These are phyloP conservation scores for Raphanus sativus DNA, from an alignment of 345 rosid genomes.

Conservation along the genomic window DNA sequence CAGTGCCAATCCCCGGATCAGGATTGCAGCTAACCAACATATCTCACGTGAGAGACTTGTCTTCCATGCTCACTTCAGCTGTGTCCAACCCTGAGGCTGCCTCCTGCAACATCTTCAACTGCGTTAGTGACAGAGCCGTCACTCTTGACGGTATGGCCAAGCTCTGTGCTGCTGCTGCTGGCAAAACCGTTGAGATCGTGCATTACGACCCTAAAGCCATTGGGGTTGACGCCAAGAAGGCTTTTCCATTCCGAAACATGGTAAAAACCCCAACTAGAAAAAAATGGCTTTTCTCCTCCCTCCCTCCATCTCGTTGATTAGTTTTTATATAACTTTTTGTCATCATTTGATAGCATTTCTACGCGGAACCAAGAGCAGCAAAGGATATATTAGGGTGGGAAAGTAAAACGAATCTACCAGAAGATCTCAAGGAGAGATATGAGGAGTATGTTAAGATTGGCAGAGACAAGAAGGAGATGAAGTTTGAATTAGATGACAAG, in stretches of 20 bases:
- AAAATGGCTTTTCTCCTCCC: neutral
- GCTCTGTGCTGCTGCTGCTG: conserved; percentile 90
- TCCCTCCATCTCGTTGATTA: neutral
- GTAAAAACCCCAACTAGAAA: conserved; percentile 43
- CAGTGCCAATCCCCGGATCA: conserved; percentile 89
- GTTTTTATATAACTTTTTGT: neutral
- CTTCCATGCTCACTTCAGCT: conserved; percentile 82
- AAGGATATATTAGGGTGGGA: conserved; percentile 82
- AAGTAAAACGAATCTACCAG: conserved; percentile 64
- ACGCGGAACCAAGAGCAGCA: conserved; percentile 93
- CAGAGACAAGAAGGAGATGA: conserved; percentile 74
- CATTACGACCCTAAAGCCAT: conserved; percentile 88
- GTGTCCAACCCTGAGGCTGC: conserved; percentile 78
- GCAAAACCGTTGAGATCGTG: conserved; percentile 63
- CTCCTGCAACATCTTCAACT: conserved; percentile 66
- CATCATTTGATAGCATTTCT: conserved; percentile 68
- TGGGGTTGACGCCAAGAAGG: conserved; percentile 87
- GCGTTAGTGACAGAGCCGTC: conserved; percentile 87
- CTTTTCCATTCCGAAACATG: conserved; percentile 91
- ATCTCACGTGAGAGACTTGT: conserved; percentile 75
- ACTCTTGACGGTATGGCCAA: conserved; percentile 93
- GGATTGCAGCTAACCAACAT: conserved; percentile 93
- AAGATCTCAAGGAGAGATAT: conserved; percentile 79
- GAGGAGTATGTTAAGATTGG: conserved; percentile 79
- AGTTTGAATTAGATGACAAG: conserved; percentile 81